A percentile compares a stretch with the other conserved stretches of the same genome.
Conservation (phyloP, 208 protist species). For the Crithidia fasciculata region DNA sequence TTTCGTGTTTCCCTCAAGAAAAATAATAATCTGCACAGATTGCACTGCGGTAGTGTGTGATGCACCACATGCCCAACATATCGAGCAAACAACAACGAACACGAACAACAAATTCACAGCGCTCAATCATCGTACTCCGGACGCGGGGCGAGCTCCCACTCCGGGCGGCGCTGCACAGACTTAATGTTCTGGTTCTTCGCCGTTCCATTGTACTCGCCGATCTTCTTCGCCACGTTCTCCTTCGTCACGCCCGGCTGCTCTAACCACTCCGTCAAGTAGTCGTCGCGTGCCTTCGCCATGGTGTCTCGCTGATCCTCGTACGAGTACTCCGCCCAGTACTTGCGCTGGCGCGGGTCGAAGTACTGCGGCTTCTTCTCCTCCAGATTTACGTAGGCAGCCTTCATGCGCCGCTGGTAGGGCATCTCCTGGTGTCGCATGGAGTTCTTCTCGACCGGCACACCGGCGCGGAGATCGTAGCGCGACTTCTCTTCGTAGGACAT, state of each 20-base stretch:
- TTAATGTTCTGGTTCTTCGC: conserved; percentile 80
- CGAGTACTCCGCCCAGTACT: conserved; percentile 84
- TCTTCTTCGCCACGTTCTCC: conserved; percentile 88
- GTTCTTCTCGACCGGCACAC: conserved; percentile 88
- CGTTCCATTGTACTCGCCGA: conserved; percentile 91
- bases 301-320: conserved; percentile 89
- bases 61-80: conserved; percentile 19
- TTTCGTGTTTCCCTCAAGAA: too few relatives aligned
- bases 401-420: conserved; percentile 87
- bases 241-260: conserved; percentile 85
- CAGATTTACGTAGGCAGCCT: conserved; percentile 83
- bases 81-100: not conserved
- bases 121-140: conserved; percentile 46
- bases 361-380: conserved; percentile 78
- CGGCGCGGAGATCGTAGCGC: conserved; percentile 75
- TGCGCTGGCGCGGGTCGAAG: conserved; percentile 71
- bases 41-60: too few relatives aligned
- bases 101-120: not conserved
- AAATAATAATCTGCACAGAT: too few relatives aligned
- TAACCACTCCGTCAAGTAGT: conserved; percentile 88
- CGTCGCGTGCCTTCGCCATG: conserved; percentile 80
- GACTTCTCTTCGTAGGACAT: conserved; percentile 92
- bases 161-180: conserved; percentile 75
- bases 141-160: conserved; percentile 87
- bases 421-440: conserved; percentile 88